phyloP scores from a whole-genome alignment of 371 early-diverging fungal species.

The Mortierella sp. region DNA sequence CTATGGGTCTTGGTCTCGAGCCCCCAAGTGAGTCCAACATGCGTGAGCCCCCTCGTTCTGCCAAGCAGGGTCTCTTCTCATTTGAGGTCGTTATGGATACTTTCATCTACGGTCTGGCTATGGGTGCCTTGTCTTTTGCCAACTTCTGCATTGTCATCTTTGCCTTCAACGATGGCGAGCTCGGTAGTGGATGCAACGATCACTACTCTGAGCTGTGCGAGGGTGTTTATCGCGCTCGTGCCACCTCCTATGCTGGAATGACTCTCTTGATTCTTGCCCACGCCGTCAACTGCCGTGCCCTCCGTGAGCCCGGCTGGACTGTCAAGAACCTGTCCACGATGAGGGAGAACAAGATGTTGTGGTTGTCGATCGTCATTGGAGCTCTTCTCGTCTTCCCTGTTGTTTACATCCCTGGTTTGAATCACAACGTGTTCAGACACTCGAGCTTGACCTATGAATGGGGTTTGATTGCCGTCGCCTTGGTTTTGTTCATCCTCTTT shows the following conservation, averaged over 20 bases:
- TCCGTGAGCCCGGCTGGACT: constrained; percentile 70
- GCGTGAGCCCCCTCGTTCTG: constrained; percentile 83
- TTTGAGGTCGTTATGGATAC: constrained; percentile 76
- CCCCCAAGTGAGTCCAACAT: constrained; percentile 83
- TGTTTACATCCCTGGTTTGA: constrained; percentile 77
- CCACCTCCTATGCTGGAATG: constrained; percentile 73
- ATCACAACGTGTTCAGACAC: constrained; percentile 74
- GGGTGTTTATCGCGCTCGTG: constrained; percentile 79
- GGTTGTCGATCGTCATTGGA: constrained; percentile 64
- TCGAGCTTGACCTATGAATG: constrained; percentile 77
- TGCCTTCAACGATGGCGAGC: constrained; percentile 64
- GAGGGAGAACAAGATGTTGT: constrained; percentile 68
- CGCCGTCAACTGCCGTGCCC: constrained; percentile 78
- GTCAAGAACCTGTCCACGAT: constrained; percentile 54
- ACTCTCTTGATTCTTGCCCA: constrained; percentile 75
- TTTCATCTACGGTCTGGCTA: constrained; percentile 76
- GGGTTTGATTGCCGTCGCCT: constrained; percentile 70
- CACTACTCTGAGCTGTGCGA: constrained; percentile 66
- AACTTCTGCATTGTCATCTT: constrained; percentile 76
- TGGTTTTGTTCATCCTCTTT: constrained; percentile 66
- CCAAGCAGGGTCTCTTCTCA: constrained; percentile 74
- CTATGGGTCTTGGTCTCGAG: constrained; percentile 89
- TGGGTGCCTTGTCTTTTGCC: constrained; percentile 72
- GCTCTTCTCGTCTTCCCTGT: constrained; percentile 66
- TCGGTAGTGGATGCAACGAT: constrained; percentile 74